Conservation (phyloP, 2,329 filamentous ascomycete genomes). For the Boeremia exigua region DNA sequence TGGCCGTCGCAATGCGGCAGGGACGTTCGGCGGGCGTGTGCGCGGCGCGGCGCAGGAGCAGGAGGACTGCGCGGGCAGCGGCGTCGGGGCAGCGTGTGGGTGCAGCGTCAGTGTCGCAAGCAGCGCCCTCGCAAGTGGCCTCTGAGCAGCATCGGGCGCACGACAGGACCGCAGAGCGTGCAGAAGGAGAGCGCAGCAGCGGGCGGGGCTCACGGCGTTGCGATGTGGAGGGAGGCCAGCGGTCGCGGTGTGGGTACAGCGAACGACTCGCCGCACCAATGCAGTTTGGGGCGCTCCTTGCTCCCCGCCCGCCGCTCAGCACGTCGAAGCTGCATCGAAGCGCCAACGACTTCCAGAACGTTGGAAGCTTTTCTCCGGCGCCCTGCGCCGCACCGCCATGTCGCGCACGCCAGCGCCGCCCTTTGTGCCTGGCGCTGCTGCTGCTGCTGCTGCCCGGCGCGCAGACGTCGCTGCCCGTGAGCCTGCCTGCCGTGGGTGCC, state of each 20-base stretch:
- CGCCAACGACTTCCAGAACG: conserved; percentile 12
- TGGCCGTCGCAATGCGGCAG: conserved; percentile 10
- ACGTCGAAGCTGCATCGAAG: conserved; percentile 14
- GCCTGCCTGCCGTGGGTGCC: not conserved
- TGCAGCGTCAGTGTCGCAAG: conserved; percentile 40
- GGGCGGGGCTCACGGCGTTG: conserved; percentile 19
- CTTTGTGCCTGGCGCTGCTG: not conserved
- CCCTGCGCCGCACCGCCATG: not conserved
- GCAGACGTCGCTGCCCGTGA: not conserved
- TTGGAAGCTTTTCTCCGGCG: conserved; percentile 4
- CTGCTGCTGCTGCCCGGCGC: not conserved
- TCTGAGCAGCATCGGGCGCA: conserved; percentile 40
- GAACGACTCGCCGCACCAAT: conserved; percentile 15
- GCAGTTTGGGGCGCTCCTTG: conserved; percentile 10
- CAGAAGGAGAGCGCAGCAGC: conserved; percentile 2
- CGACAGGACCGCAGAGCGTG: conserved; percentile 3
- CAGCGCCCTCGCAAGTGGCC: conserved; percentile 35
- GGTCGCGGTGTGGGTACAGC: not conserved
- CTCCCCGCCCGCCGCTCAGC: conserved; percentile 1
- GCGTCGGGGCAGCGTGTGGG: not conserved
- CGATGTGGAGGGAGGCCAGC: conserved; percentile 5
- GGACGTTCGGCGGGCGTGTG: conserved; percentile 2
- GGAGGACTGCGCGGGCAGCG: not conserved
- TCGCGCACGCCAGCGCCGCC: not conserved
- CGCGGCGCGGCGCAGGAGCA: not conserved